phyloP scores from a whole-genome alignment of 768 basidiomycete species.

The Boletus vinaceobasis region DNA sequence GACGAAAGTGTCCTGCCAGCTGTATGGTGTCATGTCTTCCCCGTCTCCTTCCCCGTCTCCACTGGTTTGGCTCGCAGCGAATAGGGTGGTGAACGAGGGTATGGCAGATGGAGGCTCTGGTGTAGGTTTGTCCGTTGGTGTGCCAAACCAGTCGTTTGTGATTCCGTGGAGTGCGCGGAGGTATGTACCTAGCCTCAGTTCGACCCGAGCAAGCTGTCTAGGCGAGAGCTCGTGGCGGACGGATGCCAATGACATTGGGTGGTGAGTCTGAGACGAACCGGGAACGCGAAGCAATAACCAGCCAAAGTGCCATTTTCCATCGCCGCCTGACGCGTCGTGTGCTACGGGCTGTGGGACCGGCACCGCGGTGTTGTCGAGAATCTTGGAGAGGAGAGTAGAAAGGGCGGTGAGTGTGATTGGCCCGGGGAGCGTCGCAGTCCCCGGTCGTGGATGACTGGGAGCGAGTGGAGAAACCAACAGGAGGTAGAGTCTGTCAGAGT shows the following conservation, averaged over 20 bases:
- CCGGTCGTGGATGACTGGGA: slow-evolving; percentile 6
- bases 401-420: slow-evolving; percentile 34
- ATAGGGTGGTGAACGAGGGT: slow-evolving; percentile 14
- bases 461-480: slow-evolving; percentile 20
- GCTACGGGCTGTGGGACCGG: slow-evolving; percentile 46
- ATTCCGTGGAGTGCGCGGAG: slow-evolving; percentile 63
- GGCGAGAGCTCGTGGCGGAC: slow-evolving; percentile 34
- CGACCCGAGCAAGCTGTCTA: slow-evolving; percentile 43
- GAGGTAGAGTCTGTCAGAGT: slow-evolving; percentile 26
- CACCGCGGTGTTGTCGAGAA: slow-evolving; percentile 44
- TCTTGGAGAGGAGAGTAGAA: slow-evolving; percentile 38
- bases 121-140: slow-evolving; percentile 34
- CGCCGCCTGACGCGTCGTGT: slow-evolving; percentile 41
- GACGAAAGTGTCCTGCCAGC: slow-evolving; percentile 77
- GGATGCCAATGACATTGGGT: slow-evolving; percentile 32
- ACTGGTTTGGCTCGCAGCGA: neutral
- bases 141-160: slow-evolving; percentile 78
- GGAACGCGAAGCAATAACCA: slow-evolving; percentile 34
- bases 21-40: slow-evolving; percentile 40
- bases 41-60: slow-evolving; percentile 10
- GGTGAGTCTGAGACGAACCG: slow-evolving; percentile 36
- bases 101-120: slow-evolving; percentile 33
- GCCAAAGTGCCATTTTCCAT: slow-evolving; percentile 20
- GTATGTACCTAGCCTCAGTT: slow-evolving; percentile 58
- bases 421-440: neutral